A percentile compares a stretch with the other conserved stretches of the same genome.
phyloP scores from a whole-genome alignment of 345 rosid genomes.

The Barbarea vulgaris region DNA sequence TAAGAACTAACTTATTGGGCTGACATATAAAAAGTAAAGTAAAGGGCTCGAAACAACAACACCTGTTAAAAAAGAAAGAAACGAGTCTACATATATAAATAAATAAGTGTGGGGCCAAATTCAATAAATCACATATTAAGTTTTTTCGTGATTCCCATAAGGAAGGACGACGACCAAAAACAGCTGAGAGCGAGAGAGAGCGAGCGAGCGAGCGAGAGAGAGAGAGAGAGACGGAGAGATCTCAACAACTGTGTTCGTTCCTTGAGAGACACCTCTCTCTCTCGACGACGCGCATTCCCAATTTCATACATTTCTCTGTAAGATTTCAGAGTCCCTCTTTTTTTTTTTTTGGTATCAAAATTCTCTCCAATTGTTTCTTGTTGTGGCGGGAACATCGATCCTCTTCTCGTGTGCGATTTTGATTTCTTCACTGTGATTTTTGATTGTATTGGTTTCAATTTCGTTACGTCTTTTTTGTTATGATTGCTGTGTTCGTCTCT shows the following conservation, averaged over 20 bases:
- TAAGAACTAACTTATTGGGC: not conserved
- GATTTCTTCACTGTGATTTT: constrained; percentile 14
- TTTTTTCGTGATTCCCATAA: constrained; percentile 31
- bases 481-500: constrained; percentile 15
- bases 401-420: constrained; percentile 28
- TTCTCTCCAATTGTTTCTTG: not conserved
- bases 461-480: not conserved
- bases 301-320: constrained; percentile 34
- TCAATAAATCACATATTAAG: constrained; percentile 24
- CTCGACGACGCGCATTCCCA: constrained; percentile 33
- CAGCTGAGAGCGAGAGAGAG: constrained; percentile 40
- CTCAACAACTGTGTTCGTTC: constrained; percentile 33
- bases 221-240: constrained; percentile 22
- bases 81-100: not conserved
- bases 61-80: not conserved
- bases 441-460: not conserved
- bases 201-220: constrained; percentile 21
- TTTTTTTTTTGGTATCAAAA: not conserved
- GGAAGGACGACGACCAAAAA: constrained; percentile 44
- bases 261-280: constrained; percentile 28
- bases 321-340: constrained; percentile 30
- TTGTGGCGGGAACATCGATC: constrained; percentile 50
- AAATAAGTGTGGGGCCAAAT: constrained; percentile 12
- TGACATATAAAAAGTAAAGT: not conserved
- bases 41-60: not conserved